Percentiles rank a stretch among this genome's conserved stretches.
These are phyloP conservation scores for Alnus rubra DNA, from an alignment of 306 rosid species.

Conservation along the genomic window DNA sequence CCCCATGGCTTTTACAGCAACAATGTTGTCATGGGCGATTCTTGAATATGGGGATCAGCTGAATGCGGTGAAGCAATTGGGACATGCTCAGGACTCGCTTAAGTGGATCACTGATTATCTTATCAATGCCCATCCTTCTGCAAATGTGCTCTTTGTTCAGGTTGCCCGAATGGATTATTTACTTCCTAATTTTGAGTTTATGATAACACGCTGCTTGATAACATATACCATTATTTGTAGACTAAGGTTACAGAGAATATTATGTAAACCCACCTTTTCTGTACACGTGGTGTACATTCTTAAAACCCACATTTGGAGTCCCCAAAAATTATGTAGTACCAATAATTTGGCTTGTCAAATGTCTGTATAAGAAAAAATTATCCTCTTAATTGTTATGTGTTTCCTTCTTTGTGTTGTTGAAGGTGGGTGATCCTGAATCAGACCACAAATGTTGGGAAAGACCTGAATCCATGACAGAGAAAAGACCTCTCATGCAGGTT, in stretches of 20 bases:
- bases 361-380: not conserved
- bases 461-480: conserved; percentile 60
- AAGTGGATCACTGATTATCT: conserved; percentile 78
- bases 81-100: conserved; percentile 44
- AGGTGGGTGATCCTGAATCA: conserved; percentile 73
- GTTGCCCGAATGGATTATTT: conserved; percentile 27
- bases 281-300: too few species aligned
- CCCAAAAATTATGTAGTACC: too few species aligned
- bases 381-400: not conserved
- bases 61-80: conserved; percentile 54
- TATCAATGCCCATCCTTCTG: conserved; percentile 60
- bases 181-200: not conserved
- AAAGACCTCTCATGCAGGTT: conserved; percentile 50
- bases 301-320: too few species aligned
- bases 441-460: conserved; percentile 82
- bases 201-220: too few species aligned
- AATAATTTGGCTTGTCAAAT: too few species aligned
- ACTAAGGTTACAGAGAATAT: not conserved
- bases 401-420: conserved; percentile 17
- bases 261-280: not conserved
- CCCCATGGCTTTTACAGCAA: conserved; percentile 78
- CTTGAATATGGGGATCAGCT: conserved; percentile 67
- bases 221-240: too few species aligned
- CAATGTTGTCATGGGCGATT: conserved; percentile 74
- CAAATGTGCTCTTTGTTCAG: conserved; percentile 67